Percentiles rank a stretch among this genome's conserved stretches.
Evolutionary conservation across 2,329 filamentous ascomycete genomes (phyloP).

Genomic region (Annulohypoxylon truncatum): DNA sequence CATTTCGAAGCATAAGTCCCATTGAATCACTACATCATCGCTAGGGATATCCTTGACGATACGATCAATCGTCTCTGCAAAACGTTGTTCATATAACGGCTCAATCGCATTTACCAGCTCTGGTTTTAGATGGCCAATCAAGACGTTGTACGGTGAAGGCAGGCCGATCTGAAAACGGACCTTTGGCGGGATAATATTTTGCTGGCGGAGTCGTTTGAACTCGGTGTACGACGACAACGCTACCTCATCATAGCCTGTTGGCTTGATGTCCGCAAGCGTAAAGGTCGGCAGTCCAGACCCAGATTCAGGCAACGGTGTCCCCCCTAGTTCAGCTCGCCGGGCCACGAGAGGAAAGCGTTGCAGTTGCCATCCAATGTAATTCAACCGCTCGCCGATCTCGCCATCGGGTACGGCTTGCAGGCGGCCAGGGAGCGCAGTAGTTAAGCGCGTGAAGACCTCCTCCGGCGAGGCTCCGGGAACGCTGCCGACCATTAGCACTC

Average conservation of each 20-base stretch:
- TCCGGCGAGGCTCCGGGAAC: slow-evolving; percentile 39
- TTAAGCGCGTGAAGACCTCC: slow-evolving; percentile 40
- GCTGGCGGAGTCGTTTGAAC: slow-evolving; percentile 42
- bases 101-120: slow-evolving; percentile 37
- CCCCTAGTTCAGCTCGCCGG: slow-evolving; percentile 38
- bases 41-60: slow-evolving; percentile 39
- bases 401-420: slow-evolving; percentile 42
- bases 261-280: slow-evolving; percentile 40
- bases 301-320: slow-evolving; percentile 36
- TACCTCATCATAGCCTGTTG: slow-evolving; percentile 41
- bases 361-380: slow-evolving; percentile 44
- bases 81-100: slow-evolving; percentile 43
- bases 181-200: slow-evolving; percentile 31
- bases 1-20: slow-evolving; percentile 45
- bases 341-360: slow-evolving; percentile 36
- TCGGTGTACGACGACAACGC: slow-evolving; percentile 42
- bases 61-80: slow-evolving; percentile 34
- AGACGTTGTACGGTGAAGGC: slow-evolving; percentile 42
- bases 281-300: slow-evolving; percentile 33
- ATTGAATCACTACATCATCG: slow-evolving; percentile 44
- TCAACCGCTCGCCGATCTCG: slow-evolving; percentile 42
- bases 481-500: slow-evolving; percentile 46
- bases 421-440: slow-evolving; percentile 38
- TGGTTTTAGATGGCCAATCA: slow-evolving; percentile 38
- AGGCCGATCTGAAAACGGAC: slow-evolving; percentile 42